These are phyloP conservation scores for Fusarium sp. DNA, from an alignment of 2,329 filamentous ascomycete species.

Conservation along the genomic window DNA sequence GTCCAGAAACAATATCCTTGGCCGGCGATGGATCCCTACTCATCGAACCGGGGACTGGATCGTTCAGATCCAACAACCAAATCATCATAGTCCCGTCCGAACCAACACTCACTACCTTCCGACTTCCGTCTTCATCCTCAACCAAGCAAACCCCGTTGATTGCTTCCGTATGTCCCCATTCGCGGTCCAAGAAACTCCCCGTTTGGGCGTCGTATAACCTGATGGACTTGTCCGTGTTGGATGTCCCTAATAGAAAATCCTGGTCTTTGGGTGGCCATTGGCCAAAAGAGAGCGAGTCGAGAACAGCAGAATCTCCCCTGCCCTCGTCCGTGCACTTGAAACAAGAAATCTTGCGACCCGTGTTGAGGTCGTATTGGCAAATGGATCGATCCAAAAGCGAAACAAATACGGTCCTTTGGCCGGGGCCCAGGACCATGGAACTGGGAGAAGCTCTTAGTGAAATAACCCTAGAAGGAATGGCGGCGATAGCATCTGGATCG, in stretches of 20 bases:
- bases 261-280: slow-evolving; percentile 66
- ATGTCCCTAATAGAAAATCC: slow-evolving; percentile 84
- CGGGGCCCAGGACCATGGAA: slow-evolving; percentile 80
- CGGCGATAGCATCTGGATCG: slow-evolving; percentile 75
- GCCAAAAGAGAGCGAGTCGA: slow-evolving; percentile 80
- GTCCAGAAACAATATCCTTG: slow-evolving; percentile 65
- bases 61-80: slow-evolving; percentile 70
- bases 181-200: slow-evolving; percentile 83
- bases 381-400: slow-evolving; percentile 71
- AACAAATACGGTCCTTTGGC: slow-evolving; percentile 69
- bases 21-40: slow-evolving; percentile 67
- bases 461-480: slow-evolving; percentile 80
- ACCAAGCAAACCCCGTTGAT: slow-evolving; percentile 86
- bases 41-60: slow-evolving; percentile 54
- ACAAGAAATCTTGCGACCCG: slow-evolving; percentile 74
- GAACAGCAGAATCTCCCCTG: slow-evolving; percentile 81
- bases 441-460: slow-evolving; percentile 88
- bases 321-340: slow-evolving; percentile 90
- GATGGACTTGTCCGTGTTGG: slow-evolving; percentile 95
- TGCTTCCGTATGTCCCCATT: slow-evolving; percentile 95
- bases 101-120: slow-evolving; percentile 78
- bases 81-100: slow-evolving; percentile 88
- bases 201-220: slow-evolving; percentile 85
- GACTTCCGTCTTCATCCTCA: slow-evolving; percentile 66
- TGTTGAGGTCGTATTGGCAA: slow-evolving; percentile 71